These are phyloP conservation scores for Coemansia sp. DNA, from an alignment of 192 early-diverging fungal genomes.

Conservation along the genomic window DNA sequence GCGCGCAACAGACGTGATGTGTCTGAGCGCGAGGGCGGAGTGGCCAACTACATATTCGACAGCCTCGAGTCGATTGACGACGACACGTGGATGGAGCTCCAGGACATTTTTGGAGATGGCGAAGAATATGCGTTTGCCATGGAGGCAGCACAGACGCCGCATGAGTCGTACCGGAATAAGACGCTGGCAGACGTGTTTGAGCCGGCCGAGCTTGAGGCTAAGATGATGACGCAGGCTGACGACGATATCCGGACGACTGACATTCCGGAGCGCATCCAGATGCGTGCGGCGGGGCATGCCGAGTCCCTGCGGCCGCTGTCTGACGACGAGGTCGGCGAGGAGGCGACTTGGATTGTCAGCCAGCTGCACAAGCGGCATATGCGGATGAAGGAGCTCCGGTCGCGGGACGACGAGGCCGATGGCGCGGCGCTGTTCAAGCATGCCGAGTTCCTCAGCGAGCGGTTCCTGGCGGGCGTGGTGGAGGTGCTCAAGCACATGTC, in stretches of 20 bases:
- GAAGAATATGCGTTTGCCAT: conserved; percentile 78
- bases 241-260: conserved; percentile 86
- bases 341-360: conserved; percentile 62
- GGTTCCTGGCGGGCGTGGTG: conserved; percentile 54
- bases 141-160: conserved; percentile 25
- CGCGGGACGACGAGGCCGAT: background rate
- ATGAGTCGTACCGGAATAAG: conserved; percentile 40
- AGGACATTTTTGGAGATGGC: conserved; percentile 92
- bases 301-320: conserved; percentile 52
- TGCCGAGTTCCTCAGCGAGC: conserved; percentile 51
- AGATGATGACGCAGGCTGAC: conserved; percentile 91
- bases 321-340: conserved; percentile 67
- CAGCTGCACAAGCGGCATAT: conserved; percentile 43
- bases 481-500: conserved; percentile 73
- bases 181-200: conserved; percentile 64
- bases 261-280: conserved; percentile 91
- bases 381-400: conserved; percentile 10
- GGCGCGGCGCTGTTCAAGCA: conserved; percentile 29
- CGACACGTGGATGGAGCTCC: conserved; percentile 75
- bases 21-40: conserved; percentile 14
- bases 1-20: conserved; percentile 3
- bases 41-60: conserved; percentile 44
- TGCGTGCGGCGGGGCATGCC: conserved; percentile 52
- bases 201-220: conserved; percentile 82
- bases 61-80: conserved; percentile 56